phyloP scores from a whole-genome alignment of 768 basidiomycete species.

The Dioszegia crocea region DNA sequence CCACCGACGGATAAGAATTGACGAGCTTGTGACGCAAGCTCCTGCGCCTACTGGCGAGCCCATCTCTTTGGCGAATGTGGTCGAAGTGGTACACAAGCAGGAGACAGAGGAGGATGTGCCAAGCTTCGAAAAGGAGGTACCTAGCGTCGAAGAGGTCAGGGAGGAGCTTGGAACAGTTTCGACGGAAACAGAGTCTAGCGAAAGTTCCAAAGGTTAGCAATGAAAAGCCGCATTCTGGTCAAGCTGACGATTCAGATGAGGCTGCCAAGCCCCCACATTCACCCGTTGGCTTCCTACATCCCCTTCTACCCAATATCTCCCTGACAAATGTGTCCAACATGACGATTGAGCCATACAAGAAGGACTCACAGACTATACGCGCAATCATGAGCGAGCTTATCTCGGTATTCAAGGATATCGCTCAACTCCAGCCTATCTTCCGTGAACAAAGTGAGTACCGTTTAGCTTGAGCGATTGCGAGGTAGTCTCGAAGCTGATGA shows the following conservation, averaged over 20 bases:
- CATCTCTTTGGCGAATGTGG: conserved; percentile 19
- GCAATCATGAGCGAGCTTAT: conserved; percentile 96
- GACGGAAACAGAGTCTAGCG: neutral
- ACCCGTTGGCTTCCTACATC: conserved; percentile 42
- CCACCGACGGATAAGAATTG: conserved; percentile 81
- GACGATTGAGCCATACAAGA: conserved; percentile 74
- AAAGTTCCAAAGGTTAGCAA: too few species aligned
- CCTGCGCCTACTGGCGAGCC: conserved; percentile 12
- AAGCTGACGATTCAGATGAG: too few species aligned
- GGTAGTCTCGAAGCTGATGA: conserved; percentile 4
- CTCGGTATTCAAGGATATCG: conserved; percentile 96
- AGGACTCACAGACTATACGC: conserved; percentile 81
- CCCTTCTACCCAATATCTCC: conserved; percentile 77
- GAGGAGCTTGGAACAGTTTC: conserved; percentile 34
- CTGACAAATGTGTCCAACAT: conserved; percentile 86
- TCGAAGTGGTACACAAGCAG: conserved; percentile 26
- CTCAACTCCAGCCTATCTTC: conserved; percentile 93
- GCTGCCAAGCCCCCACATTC: conserved; percentile 18
- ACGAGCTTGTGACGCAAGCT: conserved; percentile 62
- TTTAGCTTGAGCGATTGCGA: neutral
- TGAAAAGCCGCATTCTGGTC: too few species aligned
- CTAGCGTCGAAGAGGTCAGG: conserved; percentile 51
- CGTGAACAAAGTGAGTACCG: conserved; percentile 68
- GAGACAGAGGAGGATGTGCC: conserved; percentile 43
- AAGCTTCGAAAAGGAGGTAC: conserved; percentile 49